Percentiles rank a stretch among this genome's conserved stretches.
Evolutionary conservation across 495 filamentous ascomycete genomes (phyloP).

Genomic region (Chaetomidium leptoderma): DNA sequence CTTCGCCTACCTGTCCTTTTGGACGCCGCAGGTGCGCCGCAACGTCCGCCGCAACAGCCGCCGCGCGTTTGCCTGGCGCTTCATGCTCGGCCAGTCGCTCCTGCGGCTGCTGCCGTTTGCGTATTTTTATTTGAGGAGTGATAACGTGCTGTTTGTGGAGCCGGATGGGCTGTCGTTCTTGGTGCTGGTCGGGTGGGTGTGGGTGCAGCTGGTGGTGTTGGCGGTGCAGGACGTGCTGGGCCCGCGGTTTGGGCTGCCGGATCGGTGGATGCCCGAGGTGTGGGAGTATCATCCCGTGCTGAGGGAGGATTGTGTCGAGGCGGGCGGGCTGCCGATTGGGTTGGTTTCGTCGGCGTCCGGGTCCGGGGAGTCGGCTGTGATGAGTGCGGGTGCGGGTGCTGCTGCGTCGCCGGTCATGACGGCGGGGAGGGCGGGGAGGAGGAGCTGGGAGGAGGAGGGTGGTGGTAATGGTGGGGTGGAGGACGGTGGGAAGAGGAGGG

Average conservation of each 20-base stretch:
- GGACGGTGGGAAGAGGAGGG: conserved; percentile 19
- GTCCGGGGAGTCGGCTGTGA: not conserved
- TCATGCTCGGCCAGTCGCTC: conserved; percentile 75
- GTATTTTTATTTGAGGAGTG: conserved; percentile 69
- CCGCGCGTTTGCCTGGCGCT: conserved; percentile 80
- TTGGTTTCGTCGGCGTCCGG: conserved; percentile 33
- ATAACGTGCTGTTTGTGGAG: conserved; percentile 77
- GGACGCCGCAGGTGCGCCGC: conserved; percentile 84
- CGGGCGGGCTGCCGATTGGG: conserved; percentile 71
- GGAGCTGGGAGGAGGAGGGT: conserved; percentile 17
- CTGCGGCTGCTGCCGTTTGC: conserved; percentile 71
- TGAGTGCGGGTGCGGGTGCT: conserved; percentile 20
- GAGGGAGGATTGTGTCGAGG: conserved; percentile 77
- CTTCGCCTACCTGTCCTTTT: conserved; percentile 79
- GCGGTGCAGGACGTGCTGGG: conserved; percentile 80
- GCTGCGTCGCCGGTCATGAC: conserved; percentile 33
- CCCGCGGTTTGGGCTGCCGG: conserved; percentile 61
- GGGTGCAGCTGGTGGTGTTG: conserved; percentile 79
- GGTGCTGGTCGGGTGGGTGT: conserved; percentile 74
- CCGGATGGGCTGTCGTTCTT: conserved; percentile 59
- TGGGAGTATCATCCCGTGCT: conserved; percentile 95
- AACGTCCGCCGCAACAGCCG: conserved; percentile 90
- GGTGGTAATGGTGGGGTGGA: not conserved
- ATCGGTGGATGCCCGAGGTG: conserved; percentile 69
- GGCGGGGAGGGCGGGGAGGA: conserved; percentile 6